Evolutionary conservation across 1,284 basidiomycete genomes (phyloP), one percentile per base, ranked within the genome.

Genomic region (Malassezia yamatoensis): DNA sequence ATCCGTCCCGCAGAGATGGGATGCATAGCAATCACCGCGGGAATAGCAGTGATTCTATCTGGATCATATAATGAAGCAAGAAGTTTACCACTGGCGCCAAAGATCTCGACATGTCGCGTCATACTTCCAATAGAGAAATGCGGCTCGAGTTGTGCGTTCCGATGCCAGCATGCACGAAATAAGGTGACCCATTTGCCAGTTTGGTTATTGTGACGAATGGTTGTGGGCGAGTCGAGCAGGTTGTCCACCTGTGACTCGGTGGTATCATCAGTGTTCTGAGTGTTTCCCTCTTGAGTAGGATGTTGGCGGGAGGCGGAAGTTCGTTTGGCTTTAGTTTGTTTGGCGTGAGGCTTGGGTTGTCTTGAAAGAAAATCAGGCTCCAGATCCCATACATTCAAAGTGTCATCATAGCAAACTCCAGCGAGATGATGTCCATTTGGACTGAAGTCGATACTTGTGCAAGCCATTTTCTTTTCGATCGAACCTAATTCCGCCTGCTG

Each of bases 161-260:
- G 50, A 46, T 68, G 59, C 67, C 70, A 73, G 18, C 47, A 51
- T 2, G 65, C 67, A 2, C 72, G 59, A 60, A 74, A 73, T 33
- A 72, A 59, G n/a, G 70, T 74, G 18, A 74, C 61, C 72, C 72
- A 74, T 44, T 66, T 67, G 18, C 72, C 72, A 2, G 72, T 74
- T 32, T 72, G 68, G 42, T 74, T 74, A 61, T 74, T 74, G 55
- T 74, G 71, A 7, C 64, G 62, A 18, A 74, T 57, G 11, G 46
- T 53, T 5, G 34, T 48, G 0, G 65, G 64, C 7, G 53, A 40
- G 8, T 45, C 53, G 2, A 71, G 62, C 2, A 66, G 21, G 44
- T 72, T 61, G 15, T 61, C 20, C 2, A 62, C 65, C 38, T 56
- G 52, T 7, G 24, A 29, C 41, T 42, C 41, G 16, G 12, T 18